Evolutionary conservation across 768 basidiomycete species (phyloP).

Genomic region (Lyophyllum shimeji): DNA sequence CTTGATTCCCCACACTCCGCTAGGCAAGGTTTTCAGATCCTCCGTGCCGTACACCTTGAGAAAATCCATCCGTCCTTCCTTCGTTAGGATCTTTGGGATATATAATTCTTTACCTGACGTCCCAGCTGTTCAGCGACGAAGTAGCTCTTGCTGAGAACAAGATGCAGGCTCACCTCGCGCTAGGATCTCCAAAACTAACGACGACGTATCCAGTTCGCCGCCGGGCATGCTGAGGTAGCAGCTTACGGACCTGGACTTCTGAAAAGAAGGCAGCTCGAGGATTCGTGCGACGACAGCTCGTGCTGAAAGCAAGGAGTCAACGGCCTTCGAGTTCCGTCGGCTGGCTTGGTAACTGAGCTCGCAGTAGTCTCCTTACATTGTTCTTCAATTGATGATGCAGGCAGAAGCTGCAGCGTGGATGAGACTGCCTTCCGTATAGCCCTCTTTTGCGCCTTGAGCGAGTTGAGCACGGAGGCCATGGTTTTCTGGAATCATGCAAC

Average conservation of each 20-base stretch:
- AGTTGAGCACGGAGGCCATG: conserved; percentile 11
- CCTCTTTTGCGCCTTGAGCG: conserved; percentile 50
- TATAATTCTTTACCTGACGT: conserved; percentile 63
- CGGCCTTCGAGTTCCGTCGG: background rate
- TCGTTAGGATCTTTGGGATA: conserved; percentile 61
- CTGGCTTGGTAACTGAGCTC: background rate
- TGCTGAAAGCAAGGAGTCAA: conserved; percentile 31
- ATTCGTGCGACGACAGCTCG: conserved; percentile 47
- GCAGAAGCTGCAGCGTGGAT: conserved; percentile 42
- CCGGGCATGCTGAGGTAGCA: conserved; percentile 83
- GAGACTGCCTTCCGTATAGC: conserved; percentile 52
- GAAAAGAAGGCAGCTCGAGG: conserved; percentile 50
- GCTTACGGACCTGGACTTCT: conserved; percentile 49
- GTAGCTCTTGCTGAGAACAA: background rate
- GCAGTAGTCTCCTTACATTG: conserved; percentile 51
- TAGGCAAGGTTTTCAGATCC: conserved; percentile 58
- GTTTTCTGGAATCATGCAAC: background rate
- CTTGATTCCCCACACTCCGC: conserved; percentile 73
- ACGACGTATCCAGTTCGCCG: conserved; percentile 63
- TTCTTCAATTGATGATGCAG: conserved; percentile 43
- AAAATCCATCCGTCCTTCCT: conserved; percentile 60
- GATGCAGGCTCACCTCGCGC: conserved; percentile 41
- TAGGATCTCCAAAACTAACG: conserved; percentile 53
- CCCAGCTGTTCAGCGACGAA: background rate
- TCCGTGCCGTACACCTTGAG: conserved; percentile 56